Base-by-base conservation (phyloP, 73 alveolate genomes). In the Stentor roeselii region DNA sequence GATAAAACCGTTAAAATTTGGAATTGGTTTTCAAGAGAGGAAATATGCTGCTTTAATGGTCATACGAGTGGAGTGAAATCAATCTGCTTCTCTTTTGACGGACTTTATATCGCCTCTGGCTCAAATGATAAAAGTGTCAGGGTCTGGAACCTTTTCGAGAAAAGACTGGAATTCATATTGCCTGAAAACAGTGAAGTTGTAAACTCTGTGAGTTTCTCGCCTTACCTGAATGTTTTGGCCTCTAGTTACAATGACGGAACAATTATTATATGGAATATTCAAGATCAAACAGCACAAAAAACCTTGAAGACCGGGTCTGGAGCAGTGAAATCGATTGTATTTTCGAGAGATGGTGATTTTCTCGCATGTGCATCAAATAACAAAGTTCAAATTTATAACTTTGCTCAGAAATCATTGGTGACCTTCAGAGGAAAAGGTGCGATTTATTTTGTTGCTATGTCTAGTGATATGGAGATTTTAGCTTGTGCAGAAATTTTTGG, bases 191-290 rank as follows among this genome's bases (percentile, higher is more conserved):
- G 95, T 60, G 97, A 93, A 78, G 85, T 92, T 78, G 97, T 97
- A 0, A 95, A 89, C 77, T 91, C 94, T 39, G 90, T 97, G 4
- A 91, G 95, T 37, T 93, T 96, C 93, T 99, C 96, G 88, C 99
- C 99, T 60, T 86, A 95, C 85, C 99, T 99, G 39, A 87, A 95
- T 42, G 95, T 87, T 93, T 86, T 96, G 50, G 89, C 95, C 41
- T 92, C 99, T 32, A 93, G 98, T 32, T 88, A 96, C 60, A 93
- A 93, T 87, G 99, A 97, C 89, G 86, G 97, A 3, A 95, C 99
- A 3, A 82, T 97, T 3, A 97, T 95, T 90, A 95, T 97, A n/a
- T 97, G 99, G 99, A 99, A 97, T 91, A 90, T 97, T 84, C n/a
- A n/a, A n/a, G n/a, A n/a, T n/a, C n/a, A n/a, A n/a, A n/a, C n/a